Evolutionary conservation across 768 basidiomycete species (phyloP), one percentile per base, ranked within the genome.

Genomic region (Gloeopeniophorella convolvens): DNA sequence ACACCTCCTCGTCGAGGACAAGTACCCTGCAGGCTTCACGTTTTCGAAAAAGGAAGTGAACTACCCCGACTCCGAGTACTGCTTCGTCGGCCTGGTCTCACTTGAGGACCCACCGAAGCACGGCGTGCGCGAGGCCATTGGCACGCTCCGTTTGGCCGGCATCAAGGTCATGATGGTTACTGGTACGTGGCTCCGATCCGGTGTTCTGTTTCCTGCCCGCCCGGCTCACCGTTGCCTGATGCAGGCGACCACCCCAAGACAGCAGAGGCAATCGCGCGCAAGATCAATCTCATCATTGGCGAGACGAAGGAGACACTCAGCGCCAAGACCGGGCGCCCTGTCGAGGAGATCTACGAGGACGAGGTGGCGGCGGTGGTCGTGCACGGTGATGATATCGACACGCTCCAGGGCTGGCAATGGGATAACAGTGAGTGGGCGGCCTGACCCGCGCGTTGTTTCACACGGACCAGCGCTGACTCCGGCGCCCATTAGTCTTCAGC

Each of bases 131-230:
- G 80, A 85, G 58, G 83, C 82, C 9, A 82, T 85, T 56, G 82
- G 82, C 4, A 82, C 80, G 21, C 75, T 85, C 44, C 75, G 83
- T 49, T 70, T 83, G 7, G 82, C 83, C 3, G 83, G 83, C 1
- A 85, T 84, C 62, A 83, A 82, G 63, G 81, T 85, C 28, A 83
- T 83, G 78, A 85, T 85, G 83, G 79, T 85, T 5, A 85, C 82
- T 20, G 82, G 80, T 77, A 24, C 44, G 69, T 48, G 42, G 12
- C 13, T 26, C 24, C 32, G 24, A 7, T 11, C 15, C 16, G 8
- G 2, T 33, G 23, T 36, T 42, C 16, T 13, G 6, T 36, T 23
- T 34, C n/a, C 24, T 16, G 20, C 20, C 35, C n/a, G 30, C 33
- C 2, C 23, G 15, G 16, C 24, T 5, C 21, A 39, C 3, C 7